phyloP scores from a whole-genome alignment of 2,329 filamentous ascomycete species.

The Whalleya microplaca region DNA sequence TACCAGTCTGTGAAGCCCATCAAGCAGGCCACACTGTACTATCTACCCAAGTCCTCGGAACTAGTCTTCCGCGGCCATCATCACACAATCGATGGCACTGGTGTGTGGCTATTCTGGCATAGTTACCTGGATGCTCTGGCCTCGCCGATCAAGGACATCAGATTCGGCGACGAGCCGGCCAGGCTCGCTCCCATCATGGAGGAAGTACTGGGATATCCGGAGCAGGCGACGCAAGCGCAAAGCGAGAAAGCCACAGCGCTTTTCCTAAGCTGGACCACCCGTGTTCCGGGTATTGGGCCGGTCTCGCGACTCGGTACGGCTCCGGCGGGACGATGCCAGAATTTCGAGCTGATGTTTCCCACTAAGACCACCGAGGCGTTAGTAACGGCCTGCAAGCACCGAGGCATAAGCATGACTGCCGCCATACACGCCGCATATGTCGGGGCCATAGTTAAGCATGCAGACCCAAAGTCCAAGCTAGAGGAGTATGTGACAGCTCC shows the following conservation, averaged over 20 bases:
- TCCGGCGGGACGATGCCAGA: constrained; percentile 16
- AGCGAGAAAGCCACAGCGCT: constrained; percentile 12
- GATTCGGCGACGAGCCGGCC: constrained; percentile 20
- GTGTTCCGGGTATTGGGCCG: constrained; percentile 24
- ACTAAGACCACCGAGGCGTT: constrained; percentile 9
- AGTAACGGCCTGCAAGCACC: constrained; percentile 12
- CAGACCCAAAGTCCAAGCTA: constrained; percentile 24
- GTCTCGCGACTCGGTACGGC: constrained; percentile 16
- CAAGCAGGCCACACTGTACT: constrained; percentile 27
- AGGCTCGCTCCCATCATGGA: constrained; percentile 19
- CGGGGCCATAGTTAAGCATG: constrained; percentile 19
- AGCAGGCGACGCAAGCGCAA: constrained; percentile 13
- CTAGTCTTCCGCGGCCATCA: constrained; percentile 30
- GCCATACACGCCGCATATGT: constrained; percentile 27
- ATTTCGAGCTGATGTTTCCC: constrained; percentile 20
- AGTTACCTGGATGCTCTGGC: constrained; percentile 24
- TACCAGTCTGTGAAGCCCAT: constrained; percentile 15
- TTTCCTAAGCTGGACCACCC: constrained; percentile 18
- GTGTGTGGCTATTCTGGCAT: constrained; percentile 28
- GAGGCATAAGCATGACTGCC: constrained; percentile 11
- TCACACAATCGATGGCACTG: constrained; percentile 29
- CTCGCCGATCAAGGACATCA: constrained; percentile 13
- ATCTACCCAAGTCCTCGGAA: constrained; percentile 26
- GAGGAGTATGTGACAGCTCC: constrained; percentile 28
- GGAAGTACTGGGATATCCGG: constrained; percentile 12